Evolutionary conservation across 441 rosid genomes (phyloP).

Genomic region (Cnidoscolus chayamansa): DNA sequence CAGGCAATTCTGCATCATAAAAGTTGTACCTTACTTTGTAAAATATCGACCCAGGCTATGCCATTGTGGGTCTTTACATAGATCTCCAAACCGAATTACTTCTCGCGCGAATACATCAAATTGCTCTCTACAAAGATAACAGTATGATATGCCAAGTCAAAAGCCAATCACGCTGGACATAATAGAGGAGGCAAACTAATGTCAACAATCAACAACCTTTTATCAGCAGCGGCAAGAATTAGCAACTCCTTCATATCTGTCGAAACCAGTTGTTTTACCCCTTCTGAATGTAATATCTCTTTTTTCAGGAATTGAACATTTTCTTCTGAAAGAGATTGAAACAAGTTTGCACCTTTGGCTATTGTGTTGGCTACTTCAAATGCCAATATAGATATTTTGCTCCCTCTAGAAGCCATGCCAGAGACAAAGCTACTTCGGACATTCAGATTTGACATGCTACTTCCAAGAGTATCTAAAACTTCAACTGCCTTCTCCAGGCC

Average conservation of each 20-base stretch:
- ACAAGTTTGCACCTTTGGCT: slow-evolving; percentile 67
- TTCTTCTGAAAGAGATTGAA: slow-evolving; percentile 70
- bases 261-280: slow-evolving; percentile 66
- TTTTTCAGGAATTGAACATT: slow-evolving; percentile 54
- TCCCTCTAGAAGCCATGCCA: slow-evolving; percentile 51
- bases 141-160: too few species aligned
- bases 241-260: slow-evolving; percentile 61
- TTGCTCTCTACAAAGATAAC: slow-evolving; percentile 57
- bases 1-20: neutral
- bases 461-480: slow-evolving; percentile 78
- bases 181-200: neutral
- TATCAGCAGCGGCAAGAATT: slow-evolving; percentile 76
- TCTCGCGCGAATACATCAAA: slow-evolving; percentile 66
- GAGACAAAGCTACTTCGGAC: slow-evolving; percentile 49
- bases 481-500: slow-evolving; percentile 76
- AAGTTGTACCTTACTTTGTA: slow-evolving; percentile 46
- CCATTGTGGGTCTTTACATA: slow-evolving; percentile 87
- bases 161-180: neutral
- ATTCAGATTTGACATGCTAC: slow-evolving; percentile 78
- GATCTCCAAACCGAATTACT: slow-evolving; percentile 81
- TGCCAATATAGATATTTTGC: slow-evolving; percentile 55
- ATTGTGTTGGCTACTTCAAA: slow-evolving; percentile 91
- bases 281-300: slow-evolving; percentile 62
- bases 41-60: slow-evolving; percentile 73
- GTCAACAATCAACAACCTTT: slow-evolving; percentile 48